A percentile compares a stretch with the other conserved stretches of the same genome.
phyloP scores from a whole-genome alignment of 2,329 filamentous ascomycete species.

The Xylariomycetidae sp. region DNA sequence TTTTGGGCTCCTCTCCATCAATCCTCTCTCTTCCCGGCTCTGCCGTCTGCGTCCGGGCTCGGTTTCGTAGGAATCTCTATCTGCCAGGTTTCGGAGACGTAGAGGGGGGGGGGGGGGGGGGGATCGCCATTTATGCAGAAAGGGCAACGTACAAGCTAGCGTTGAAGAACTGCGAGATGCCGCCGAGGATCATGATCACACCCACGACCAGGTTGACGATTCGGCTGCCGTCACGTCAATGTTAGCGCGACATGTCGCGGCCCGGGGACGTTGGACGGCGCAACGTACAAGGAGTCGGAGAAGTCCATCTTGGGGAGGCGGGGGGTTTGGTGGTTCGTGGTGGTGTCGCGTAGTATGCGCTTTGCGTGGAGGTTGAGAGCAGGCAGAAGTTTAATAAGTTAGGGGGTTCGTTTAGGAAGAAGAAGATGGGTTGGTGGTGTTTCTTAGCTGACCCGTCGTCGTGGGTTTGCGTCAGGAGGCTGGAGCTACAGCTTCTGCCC shows the following conservation, averaged over 20 bases:
- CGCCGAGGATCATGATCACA: conserved; percentile 81
- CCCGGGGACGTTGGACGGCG: neutral
- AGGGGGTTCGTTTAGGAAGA: neutral
- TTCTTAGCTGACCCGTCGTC: neutral
- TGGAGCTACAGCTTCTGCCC: too few relatives aligned
- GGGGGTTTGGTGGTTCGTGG: neutral
- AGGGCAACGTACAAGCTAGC: conserved; percentile 53
- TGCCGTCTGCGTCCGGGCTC: neutral
- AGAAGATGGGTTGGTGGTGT: neutral
- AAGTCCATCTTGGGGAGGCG: conserved; percentile 63
- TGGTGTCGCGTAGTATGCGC: neutral
- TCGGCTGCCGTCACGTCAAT: conserved; percentile 53
- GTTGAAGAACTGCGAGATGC: conserved; percentile 65
- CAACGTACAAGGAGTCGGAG: conserved; percentile 81
- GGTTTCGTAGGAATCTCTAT: too few relatives aligned
- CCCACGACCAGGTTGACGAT: conserved; percentile 89
- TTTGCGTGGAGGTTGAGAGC: neutral
- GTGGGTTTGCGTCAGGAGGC: conserved; percentile 2
- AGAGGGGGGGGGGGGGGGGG: conserved; percentile 28
- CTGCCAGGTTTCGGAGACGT: conserved; percentile 25
- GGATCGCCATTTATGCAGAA: conserved; percentile 3
- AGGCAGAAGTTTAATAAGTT: neutral
- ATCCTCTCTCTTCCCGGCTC: neutral
- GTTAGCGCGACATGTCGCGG: conserved; percentile 25
- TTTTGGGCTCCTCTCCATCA: neutral